Evolutionary conservation across 495 filamentous ascomycete species (phyloP), one percentile per base, ranked within the genome.

Genomic region (Cetradonia linearis): DNA sequence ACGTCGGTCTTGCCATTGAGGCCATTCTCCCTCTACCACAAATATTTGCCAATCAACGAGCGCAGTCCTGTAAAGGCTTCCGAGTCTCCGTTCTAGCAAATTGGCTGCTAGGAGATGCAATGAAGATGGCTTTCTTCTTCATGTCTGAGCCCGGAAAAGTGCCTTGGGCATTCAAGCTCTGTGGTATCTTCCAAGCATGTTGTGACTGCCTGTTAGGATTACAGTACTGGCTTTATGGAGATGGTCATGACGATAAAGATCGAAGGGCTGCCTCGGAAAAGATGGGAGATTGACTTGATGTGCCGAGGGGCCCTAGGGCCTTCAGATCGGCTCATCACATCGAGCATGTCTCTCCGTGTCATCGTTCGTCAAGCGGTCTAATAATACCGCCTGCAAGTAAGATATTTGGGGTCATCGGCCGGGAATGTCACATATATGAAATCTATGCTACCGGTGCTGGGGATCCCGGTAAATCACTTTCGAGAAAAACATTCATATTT

Each of bases 101-200:
- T 50, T 98, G 93, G 93, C 73, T 98, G 62, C 70, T 89, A 14
- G 93, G 93, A 64, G 93, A 98, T 73, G 75, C 82, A 37, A 94
- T 96, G 86, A 98, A 98, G 78, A 87, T 95, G 83, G 85, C 85
- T 49, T 98, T 88, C 76, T 96, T 97, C 74, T 91, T 89, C 70
- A 83, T 78, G 37, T 85, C 87, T 14, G 75, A 76, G 31, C 76
- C 77, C 14, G 81, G 85, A 55, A 65, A 68, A 46, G 89, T 98
- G 49, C 89, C 91, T 0, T 82, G 81, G 79, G 83, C 89, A 2
- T 98, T 98, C 76, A 94, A 94, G 72, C 63, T 91, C 52, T 96
- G 93, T 67, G 93, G 88, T 61, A 80, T 94, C 38, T 93, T 97
- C 72, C 93, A 98, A 75, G 89, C 88, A 63, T 70, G 77, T 8